A percentile compares a stretch with the other conserved stretches of the same genome.
Conservation (phyloP, 306 rosid genomes). For the Castanea crenata region DNA sequence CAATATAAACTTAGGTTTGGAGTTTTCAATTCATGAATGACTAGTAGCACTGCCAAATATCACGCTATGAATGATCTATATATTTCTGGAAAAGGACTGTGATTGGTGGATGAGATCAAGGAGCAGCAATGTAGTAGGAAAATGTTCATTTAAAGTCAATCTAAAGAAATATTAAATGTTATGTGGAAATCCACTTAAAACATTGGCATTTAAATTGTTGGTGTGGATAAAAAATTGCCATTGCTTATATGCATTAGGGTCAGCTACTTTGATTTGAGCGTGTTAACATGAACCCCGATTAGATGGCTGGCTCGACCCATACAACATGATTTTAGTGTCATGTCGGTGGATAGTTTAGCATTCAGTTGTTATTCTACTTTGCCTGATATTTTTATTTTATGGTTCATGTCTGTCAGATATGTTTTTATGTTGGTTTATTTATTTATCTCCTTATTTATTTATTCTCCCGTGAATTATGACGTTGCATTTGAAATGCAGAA, state of each 20-base stretch:
- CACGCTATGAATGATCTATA: not conserved
- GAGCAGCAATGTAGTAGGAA: not conserved
- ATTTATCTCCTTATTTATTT: not conserved
- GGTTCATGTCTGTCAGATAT: not conserved
- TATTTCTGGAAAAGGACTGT: not conserved
- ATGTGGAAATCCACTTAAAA: not conserved
- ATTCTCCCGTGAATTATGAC: not conserved
- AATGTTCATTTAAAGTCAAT: not conserved
- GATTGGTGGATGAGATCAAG: not conserved
- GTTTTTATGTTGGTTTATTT: not conserved
- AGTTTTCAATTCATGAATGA: not conserved
- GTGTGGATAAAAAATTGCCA: not conserved
- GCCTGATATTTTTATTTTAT: not conserved
- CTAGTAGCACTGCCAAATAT: not conserved
- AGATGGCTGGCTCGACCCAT: not conserved
- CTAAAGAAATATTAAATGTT: not conserved
- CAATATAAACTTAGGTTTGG: not conserved
- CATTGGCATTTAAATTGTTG: not conserved
- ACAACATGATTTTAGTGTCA: not conserved
- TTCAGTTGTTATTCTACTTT: not conserved
- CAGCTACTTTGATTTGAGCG: not conserved
- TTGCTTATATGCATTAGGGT: not conserved
- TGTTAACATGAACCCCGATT: not conserved
- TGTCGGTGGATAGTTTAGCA: not conserved
- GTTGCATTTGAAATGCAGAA: conserved; percentile 35